Percentiles rank a stretch among this genome's conserved stretches.
Conservation (phyloP, 179 eudicot species). For the Beta macrorhiza region DNA sequence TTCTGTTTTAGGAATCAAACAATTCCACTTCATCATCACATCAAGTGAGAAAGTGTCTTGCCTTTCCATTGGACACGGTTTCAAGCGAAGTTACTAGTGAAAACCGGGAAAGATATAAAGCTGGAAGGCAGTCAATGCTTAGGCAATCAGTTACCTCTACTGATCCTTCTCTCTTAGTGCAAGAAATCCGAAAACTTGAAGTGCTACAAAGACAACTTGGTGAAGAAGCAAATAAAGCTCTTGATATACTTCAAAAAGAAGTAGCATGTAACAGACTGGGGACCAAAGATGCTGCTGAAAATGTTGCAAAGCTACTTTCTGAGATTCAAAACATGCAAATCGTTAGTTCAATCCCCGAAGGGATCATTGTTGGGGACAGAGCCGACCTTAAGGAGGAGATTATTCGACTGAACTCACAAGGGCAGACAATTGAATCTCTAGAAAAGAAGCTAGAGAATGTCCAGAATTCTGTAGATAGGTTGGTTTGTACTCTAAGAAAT, state of each 20-base stretch:
- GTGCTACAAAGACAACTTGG: slow-evolving; percentile 87
- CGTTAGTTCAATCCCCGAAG: slow-evolving; percentile 46
- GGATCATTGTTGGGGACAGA: slow-evolving; percentile 47
- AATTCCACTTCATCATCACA: slow-evolving; percentile 53
- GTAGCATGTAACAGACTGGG: slow-evolving; percentile 72
- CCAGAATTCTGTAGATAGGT: slow-evolving; percentile 70
- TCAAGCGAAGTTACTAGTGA: slow-evolving; percentile 30
- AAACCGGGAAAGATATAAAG: slow-evolving; percentile 37
- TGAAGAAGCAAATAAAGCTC: slow-evolving; percentile 88
- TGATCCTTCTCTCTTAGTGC: slow-evolving; percentile 65
- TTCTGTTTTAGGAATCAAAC: slow-evolving; percentile 47
- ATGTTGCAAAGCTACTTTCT: slow-evolving; percentile 68
- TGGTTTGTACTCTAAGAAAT: slow-evolving; percentile 50
- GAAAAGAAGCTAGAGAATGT: slow-evolving; percentile 94
- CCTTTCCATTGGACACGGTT: slow-evolving; percentile 36
- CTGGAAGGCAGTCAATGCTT: slow-evolving; percentile 46
- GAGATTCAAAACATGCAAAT: slow-evolving; percentile 76
- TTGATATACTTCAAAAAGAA: slow-evolving; percentile 86
- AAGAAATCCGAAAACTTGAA: slow-evolving; percentile 89
- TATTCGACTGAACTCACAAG: slow-evolving; percentile 63
- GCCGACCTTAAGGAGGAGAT: slow-evolving; percentile 80
- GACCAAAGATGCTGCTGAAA: slow-evolving; percentile 71
- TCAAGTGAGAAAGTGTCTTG: slow-evolving; percentile 71
- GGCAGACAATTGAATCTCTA: slow-evolving; percentile 56
- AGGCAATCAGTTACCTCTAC: slow-evolving; percentile 63